A percentile compares a stretch with the other conserved stretches of the same genome.
Conservation (phyloP, 306 rosid species). For the Castanea crenata region DNA sequence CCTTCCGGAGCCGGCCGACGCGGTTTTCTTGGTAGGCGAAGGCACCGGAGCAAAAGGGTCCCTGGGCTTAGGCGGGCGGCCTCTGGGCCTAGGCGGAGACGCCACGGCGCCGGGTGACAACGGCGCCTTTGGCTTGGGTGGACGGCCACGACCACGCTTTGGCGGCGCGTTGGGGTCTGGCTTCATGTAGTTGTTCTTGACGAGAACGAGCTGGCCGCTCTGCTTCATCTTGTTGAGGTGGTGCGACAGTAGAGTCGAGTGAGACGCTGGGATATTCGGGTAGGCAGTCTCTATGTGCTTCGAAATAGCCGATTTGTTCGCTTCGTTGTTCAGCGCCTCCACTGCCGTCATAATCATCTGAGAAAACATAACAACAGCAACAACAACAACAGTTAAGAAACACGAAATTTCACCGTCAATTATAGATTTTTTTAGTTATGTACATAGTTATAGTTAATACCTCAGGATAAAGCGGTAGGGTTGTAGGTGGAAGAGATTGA, state of each 20-base stretch:
- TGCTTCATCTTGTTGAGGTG: conserved; percentile 41
- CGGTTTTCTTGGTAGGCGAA: conserved; percentile 15
- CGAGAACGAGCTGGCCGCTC: conserved; percentile 38
- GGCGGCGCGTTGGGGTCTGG: conserved; percentile 53
- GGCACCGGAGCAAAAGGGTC: conserved; percentile 46
- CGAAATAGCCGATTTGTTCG: conserved; percentile 43
- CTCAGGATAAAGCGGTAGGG: conserved; percentile 44
- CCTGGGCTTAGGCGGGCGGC: conserved; percentile 49
- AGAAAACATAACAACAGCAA: not conserved
- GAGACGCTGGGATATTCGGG: conserved; percentile 37
- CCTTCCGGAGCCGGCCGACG: conserved; percentile 36
- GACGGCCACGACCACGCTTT: conserved; percentile 55
- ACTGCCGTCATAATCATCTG: conserved; percentile 55
- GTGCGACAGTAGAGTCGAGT: conserved; percentile 37
- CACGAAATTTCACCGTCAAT: too few species aligned
- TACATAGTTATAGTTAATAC: conserved; percentile 1
- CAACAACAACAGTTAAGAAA: too few species aligned
- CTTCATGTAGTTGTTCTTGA: conserved; percentile 52
- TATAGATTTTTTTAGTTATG: too few species aligned
- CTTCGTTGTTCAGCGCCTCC: conserved; percentile 38
- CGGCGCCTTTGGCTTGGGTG: conserved; percentile 40
- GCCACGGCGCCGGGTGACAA: conserved; percentile 12
- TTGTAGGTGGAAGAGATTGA: not conserved
- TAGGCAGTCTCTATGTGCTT: conserved; percentile 41
- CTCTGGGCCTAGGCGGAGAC: conserved; percentile 43